A percentile compares a stretch with the other conserved stretches of the same genome.
These are phyloP conservation scores for Telopea speciosissima DNA, from an alignment of 177 flowering plant species.

Conservation along the genomic window DNA sequence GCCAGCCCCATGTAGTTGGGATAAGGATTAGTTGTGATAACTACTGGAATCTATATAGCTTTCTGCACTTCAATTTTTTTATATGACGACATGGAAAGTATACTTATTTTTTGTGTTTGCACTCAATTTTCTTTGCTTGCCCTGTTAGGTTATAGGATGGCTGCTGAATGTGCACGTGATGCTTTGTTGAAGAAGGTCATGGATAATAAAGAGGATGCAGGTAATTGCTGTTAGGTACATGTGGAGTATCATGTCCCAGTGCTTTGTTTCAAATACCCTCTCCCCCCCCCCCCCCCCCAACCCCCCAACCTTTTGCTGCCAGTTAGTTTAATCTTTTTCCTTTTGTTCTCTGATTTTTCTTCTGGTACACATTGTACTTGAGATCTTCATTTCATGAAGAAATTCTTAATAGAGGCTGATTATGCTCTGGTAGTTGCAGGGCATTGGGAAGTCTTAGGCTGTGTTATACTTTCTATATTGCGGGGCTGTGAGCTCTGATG, in stretches of 20 bases:
- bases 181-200: slow-evolving; percentile 66
- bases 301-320: neutral
- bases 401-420: neutral
- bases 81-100: neutral
- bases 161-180: slow-evolving; percentile 90
- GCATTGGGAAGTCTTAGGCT: neutral
- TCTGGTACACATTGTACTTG: neutral
- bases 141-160: slow-evolving; percentile 76
- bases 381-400: no score
- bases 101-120: neutral
- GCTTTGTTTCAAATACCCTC: neutral
- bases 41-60: neutral
- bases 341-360: neutral
- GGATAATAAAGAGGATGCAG: slow-evolving; percentile 78
- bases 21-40: no score
- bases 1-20: no score
- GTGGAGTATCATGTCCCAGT: neutral
- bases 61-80: neutral
- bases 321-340: neutral
- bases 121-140: neutral
- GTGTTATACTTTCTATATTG: neutral
- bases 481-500: neutral
- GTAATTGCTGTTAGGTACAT: slow-evolving; percentile 23
- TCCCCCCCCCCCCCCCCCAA: no score
- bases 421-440: neutral